Evolutionary conservation across 202 grass and related monocot genomes (phyloP).

Genomic region (Cymbopogon flexuosus): DNA sequence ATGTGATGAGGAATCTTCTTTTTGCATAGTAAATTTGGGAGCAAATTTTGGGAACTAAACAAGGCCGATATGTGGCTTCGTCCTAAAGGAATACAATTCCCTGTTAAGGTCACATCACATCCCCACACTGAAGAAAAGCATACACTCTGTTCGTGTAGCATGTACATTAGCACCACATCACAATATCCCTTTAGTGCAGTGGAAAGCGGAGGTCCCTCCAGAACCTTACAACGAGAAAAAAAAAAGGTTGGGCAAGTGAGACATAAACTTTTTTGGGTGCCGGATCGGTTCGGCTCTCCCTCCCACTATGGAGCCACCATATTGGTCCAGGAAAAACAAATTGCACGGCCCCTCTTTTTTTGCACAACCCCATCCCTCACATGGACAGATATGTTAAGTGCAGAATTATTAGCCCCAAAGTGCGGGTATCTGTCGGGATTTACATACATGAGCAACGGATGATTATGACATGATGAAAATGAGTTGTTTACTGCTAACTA

Average conservation of each 20-base stretch:
- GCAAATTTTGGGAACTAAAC: no score
- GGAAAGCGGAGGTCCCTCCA: slow-evolving; percentile 20
- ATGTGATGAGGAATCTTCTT: no score
- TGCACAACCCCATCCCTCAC: background rate
- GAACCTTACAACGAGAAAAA: background rate
- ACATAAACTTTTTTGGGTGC: slow-evolving; percentile 34
- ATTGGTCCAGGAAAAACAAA: slow-evolving; percentile 25
- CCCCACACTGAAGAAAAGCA: slow-evolving; percentile 12
- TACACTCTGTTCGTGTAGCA: slow-evolving; percentile 15
- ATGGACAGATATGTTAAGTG: background rate
- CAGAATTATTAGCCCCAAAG: slow-evolving; percentile 17
- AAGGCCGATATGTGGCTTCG: slow-evolving; percentile 12
- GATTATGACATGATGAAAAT: background rate
- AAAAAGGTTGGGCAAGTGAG: slow-evolving; percentile 13
- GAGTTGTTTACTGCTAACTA: background rate
- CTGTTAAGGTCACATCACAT: slow-evolving; percentile 17
- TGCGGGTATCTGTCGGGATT: background rate
- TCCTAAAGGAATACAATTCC: slow-evolving; percentile 23
- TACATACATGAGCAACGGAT: background rate
- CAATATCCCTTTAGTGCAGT: slow-evolving; percentile 12
- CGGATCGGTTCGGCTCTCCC: background rate
- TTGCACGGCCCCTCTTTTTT: background rate
- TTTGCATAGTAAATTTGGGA: no score
- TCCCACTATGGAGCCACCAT: slow-evolving; percentile 29
- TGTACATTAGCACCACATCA: slow-evolving; percentile 16